A percentile compares a stretch with the other conserved stretches of the same genome.
phyloP scores from a whole-genome alignment of 768 basidiomycete genomes.

The Leccinum ochraceum region DNA sequence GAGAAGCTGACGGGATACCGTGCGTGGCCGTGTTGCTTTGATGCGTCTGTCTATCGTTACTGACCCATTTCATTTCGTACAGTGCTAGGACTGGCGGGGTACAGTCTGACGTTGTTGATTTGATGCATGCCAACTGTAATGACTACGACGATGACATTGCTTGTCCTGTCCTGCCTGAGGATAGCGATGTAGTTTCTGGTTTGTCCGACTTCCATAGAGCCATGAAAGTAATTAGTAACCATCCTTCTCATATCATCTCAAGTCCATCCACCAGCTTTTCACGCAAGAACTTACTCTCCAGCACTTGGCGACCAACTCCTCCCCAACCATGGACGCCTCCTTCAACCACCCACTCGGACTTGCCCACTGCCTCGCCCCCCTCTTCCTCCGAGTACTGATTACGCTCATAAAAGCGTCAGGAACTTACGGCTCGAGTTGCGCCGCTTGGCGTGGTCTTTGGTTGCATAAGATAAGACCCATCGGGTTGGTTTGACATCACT shows the following conservation, averaged over 20 bases:
- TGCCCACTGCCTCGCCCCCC: slow-evolving; percentile 9
- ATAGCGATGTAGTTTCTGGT: background rate
- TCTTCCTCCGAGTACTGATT: slow-evolving; percentile 16
- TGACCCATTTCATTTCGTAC: slow-evolving; percentile 2
- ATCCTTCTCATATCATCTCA: background rate
- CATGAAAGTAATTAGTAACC: no score
- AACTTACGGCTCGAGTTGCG: slow-evolving; percentile 29
- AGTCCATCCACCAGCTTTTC: background rate
- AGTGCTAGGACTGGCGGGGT: slow-evolving; percentile 43
- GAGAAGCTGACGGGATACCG: slow-evolving; percentile 88
- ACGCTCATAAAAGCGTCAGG: slow-evolving; percentile 24
- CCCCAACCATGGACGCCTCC: slow-evolving; percentile 15
- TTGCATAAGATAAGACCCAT: no score
- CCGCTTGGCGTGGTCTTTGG: slow-evolving; percentile 4
- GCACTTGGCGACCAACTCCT: slow-evolving; percentile 41
- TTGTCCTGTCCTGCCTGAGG: background rate
- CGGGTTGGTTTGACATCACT: no score
- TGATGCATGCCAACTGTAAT: slow-evolving; percentile 3
- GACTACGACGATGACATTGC: background rate
- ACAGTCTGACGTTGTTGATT: slow-evolving; percentile 30
- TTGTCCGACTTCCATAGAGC: background rate
- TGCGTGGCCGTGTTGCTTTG: slow-evolving; percentile 42
- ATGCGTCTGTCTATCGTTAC: slow-evolving; percentile 17
- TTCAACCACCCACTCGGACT: slow-evolving; percentile 22
- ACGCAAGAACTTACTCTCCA: slow-evolving; percentile 38